Evolutionary conservation across 2,329 filamentous ascomycete species (phyloP), one percentile per base, ranked within the genome.

Genomic region (Penicillium hesseltinei): DNA sequence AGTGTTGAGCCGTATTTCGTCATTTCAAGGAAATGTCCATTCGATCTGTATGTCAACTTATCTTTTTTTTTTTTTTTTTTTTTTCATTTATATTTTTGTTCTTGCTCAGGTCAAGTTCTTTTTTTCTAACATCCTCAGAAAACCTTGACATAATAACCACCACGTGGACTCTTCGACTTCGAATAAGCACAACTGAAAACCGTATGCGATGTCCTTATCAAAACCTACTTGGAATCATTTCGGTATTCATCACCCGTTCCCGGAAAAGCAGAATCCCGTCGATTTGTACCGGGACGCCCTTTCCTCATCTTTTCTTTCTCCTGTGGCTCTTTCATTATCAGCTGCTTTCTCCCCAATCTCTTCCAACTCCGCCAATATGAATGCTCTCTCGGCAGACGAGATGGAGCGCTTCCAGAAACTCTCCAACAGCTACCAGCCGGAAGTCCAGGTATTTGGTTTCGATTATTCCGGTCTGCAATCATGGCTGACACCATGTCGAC

Each of bases 401-500:
- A 77, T 86, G 69, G 83, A 84, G 63, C 78, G 83, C 56, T 78
- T 87, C 71, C 84, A 87, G 75, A 81, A 84, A 70, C 76, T 86
- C 60, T 86, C 84, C 64, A 83, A 83, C 69, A 78, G 82, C 57
- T 88, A 83, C 64, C 79, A 85, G 69, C 80, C 84, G 13, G 81
- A 85, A 60, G 72, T 81, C 51, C 79, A 80, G 63, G 84, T 86
- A 51, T 21, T 40, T 29, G 31, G 31, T 40, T 17, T 21, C 29
- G 21, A 44, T 10, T 51, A 25, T 31, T 27, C 47, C 8, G 27
- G 15, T 4, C 29, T 21, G 8, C 48, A n/a, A 27, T 29, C 29
- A 25, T 59, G 47, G 52, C 67, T 75, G 61, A 74, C 66, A 56
- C 15, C 33, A 13, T 45, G 19, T 39, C 25, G 56, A 62, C 70